Evolutionary conservation across 805 yeast species (phyloP).

Genomic region (Tanozyma kutaoensis): DNA sequence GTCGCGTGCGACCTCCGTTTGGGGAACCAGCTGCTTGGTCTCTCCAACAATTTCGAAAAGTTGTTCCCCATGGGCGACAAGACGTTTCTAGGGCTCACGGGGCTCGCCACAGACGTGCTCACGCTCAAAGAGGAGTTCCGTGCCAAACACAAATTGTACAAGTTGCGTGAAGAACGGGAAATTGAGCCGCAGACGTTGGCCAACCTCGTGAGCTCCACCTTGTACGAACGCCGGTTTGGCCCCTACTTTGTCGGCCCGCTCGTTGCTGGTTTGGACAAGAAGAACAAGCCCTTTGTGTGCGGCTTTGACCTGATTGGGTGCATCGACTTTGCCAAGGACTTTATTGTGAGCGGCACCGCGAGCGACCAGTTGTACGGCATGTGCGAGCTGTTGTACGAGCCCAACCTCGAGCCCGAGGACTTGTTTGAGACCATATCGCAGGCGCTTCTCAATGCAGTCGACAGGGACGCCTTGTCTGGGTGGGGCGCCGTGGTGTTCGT

Average conservation of each 20-base stretch:
- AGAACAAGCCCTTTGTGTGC: conserved; percentile 80
- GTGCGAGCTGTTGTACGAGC: conserved; percentile 96
- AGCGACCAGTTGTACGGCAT: conserved; percentile 95
- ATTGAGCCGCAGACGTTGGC: conserved; percentile 94
- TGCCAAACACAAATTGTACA: conserved; percentile 76
- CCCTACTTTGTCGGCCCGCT: conserved; percentile 96
- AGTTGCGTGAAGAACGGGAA: conserved; percentile 78
- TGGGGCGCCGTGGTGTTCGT: conserved; percentile 97
- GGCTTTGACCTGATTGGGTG: conserved; percentile 96
- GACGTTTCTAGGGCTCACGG: conserved; percentile 84
- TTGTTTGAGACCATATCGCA: conserved; percentile 92
- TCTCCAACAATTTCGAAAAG: conserved; percentile 88
- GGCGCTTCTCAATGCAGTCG: conserved; percentile 86
- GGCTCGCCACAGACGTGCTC: conserved; percentile 86
- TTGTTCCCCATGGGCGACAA: conserved; percentile 70
- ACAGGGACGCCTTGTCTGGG: conserved; percentile 94
- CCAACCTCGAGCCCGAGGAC: conserved; percentile 87
- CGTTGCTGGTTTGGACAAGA: conserved; percentile 85
- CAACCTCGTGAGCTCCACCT: conserved; percentile 76
- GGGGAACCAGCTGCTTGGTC: conserved; percentile 88
- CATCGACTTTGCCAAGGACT: conserved; percentile 89
- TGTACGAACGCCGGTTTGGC: conserved; percentile 86
- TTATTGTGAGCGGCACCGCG: conserved; percentile 92
- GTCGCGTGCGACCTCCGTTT: conserved; percentile 91
- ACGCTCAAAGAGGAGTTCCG: conserved; percentile 76